Percentiles rank a stretch among this genome's conserved stretches.
phyloP scores from a whole-genome alignment of 257 asterid genomes.

The Thymus mandschuricus region DNA sequence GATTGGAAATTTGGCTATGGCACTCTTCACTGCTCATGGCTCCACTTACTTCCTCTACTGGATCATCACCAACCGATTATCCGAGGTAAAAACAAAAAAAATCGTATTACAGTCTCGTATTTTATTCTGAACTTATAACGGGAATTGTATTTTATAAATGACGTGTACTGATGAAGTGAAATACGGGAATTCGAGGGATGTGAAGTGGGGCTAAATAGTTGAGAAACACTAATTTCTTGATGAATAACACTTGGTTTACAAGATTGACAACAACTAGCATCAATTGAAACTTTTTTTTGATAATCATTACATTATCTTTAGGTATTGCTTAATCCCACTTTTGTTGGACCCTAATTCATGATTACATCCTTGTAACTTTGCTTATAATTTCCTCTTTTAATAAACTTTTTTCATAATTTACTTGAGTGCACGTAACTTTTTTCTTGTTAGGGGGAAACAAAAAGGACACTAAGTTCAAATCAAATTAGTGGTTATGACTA shows the following conservation, averaged over 20 bases:
- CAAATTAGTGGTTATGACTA: conserved; percentile 24
- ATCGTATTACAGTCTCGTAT: neutral
- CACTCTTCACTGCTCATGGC: conserved; percentile 78
- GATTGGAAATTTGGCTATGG: conserved; percentile 82
- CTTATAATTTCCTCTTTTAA: conserved; percentile 21
- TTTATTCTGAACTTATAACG: neutral
- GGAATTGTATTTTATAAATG: neutral
- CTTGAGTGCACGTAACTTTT: conserved; percentile 34
- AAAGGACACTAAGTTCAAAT: conserved; percentile 2
- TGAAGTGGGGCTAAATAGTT: conserved; percentile 32
- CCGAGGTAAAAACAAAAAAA: conserved; percentile 56
- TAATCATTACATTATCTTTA: neutral
- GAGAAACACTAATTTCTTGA: conserved; percentile 20
- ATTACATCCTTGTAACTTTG: conserved; percentile 22
- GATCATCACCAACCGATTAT: conserved; percentile 69
- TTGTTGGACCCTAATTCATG: conserved; percentile 31
- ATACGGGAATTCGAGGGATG: neutral
- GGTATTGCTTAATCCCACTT: conserved; percentile 8
- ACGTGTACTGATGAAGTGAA: neutral
- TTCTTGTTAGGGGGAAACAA: conserved; percentile 20
- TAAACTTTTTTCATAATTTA: conserved; percentile 15
- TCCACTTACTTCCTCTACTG: conserved; percentile 64
- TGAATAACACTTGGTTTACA: conserved; percentile 31
- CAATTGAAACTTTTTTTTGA: neutral
- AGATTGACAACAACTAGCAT: conserved; percentile 25